Evolutionary conservation across 371 early-diverging fungal genomes (phyloP).

Genomic region (Amoeboaphelidium protococcarum): DNA sequence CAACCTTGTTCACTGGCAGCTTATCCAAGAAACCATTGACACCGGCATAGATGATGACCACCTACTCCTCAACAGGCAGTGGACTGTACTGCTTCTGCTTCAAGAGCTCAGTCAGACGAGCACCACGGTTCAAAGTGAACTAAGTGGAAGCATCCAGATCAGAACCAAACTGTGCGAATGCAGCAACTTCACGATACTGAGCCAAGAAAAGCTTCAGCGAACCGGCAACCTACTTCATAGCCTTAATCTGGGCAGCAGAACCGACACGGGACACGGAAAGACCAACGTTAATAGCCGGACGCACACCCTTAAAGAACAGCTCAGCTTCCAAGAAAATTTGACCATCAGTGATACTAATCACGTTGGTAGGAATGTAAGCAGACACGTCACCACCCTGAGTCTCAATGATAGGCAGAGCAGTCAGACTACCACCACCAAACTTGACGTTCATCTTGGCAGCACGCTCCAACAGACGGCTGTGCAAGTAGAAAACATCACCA

Average conservation of each 20-base stretch:
- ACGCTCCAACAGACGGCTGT: slow-evolving; percentile 86
- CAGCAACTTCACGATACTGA: slow-evolving; percentile 90
- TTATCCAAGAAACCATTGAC: slow-evolving; percentile 93
- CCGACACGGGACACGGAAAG: slow-evolving; percentile 93
- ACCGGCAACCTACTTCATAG: slow-evolving; percentile 94
- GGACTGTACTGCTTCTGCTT: slow-evolving; percentile 84
- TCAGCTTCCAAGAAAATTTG: slow-evolving; percentile 93
- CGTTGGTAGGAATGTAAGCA: slow-evolving; percentile 93
- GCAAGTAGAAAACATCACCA: slow-evolving; percentile 90
- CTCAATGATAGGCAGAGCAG: slow-evolving; percentile 87
- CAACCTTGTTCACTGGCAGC: slow-evolving; percentile 61
- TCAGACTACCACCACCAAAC: slow-evolving; percentile 74
- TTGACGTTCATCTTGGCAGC: slow-evolving; percentile 86
- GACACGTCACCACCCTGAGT: slow-evolving; percentile 96
- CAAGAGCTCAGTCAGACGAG: slow-evolving; percentile 81
- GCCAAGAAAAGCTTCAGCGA: slow-evolving; percentile 90
- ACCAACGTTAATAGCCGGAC: slow-evolving; percentile 95
- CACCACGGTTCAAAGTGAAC: slow-evolving; percentile 81
- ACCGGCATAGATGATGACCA: slow-evolving; percentile 48
- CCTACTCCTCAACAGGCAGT: slow-evolving; percentile 72
- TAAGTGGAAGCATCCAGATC: slow-evolving; percentile 87
- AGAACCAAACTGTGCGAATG: slow-evolving; percentile 93
- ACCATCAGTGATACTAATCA: slow-evolving; percentile 93
- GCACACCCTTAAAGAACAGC: slow-evolving; percentile 87
- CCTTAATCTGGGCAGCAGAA: slow-evolving; percentile 90